phyloP scores from a whole-genome alignment of 305 asterid species.

The Solanum chacoense region DNA sequence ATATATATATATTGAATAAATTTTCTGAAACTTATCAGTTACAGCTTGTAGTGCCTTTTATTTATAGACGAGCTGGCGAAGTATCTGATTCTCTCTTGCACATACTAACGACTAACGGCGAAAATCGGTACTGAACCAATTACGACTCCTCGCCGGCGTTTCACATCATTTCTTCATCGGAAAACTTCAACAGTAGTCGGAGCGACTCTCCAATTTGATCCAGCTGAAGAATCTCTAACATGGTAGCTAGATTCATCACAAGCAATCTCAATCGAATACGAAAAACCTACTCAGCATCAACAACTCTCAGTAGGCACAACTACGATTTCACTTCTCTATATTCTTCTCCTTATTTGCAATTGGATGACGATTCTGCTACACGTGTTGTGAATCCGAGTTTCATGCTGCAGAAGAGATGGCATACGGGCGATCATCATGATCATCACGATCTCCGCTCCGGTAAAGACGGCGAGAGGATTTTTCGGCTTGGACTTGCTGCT shows the following conservation, averaged over 20 bases:
- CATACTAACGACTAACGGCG: background rate
- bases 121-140: background rate
- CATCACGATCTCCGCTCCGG: constrained; percentile 33
- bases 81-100: background rate
- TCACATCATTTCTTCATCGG: background rate
- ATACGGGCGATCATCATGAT: constrained; percentile 50
- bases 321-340: constrained; percentile 4
- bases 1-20: background rate
- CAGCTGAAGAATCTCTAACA: constrained; percentile 4
- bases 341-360: constrained; percentile 13
- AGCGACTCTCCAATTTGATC: background rate
- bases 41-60: background rate
- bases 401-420: constrained; percentile 60
- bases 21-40: background rate
- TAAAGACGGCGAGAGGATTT: constrained; percentile 70
- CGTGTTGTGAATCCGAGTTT: constrained; percentile 32
- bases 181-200: background rate
- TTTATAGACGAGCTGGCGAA: background rate
- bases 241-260: constrained; percentile 42
- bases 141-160: background rate
- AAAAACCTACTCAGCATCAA: constrained; percentile 7
- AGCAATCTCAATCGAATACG: constrained; percentile 26
- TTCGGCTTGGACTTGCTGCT: constrained; percentile 85
- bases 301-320: constrained; percentile 9
- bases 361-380: constrained; percentile 6